Conservation (phyloP, 352 stramenopile species). For the Phytopythium delawarense region DNA sequence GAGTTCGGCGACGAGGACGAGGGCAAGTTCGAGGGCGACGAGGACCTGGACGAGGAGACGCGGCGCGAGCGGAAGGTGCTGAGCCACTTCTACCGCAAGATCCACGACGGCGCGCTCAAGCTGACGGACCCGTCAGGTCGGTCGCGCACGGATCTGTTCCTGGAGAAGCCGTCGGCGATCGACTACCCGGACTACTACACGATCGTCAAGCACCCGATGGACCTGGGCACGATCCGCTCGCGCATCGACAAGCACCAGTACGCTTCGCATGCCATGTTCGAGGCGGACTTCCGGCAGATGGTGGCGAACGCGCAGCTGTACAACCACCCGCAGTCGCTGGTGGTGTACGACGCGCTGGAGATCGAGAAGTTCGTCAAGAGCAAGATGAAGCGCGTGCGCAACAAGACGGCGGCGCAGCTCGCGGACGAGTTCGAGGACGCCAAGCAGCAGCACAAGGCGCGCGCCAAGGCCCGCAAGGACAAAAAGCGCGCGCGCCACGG, state of each 20-base stretch:
- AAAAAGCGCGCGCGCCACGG: constrained; percentile 68
- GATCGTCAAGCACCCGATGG: constrained; percentile 86
- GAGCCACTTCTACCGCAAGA: constrained; percentile 80
- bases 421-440: constrained; percentile 64
- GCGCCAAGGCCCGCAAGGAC: constrained; percentile 71
- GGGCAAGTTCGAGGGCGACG: constrained; percentile 18
- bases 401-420: constrained; percentile 61
- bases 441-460: constrained; percentile 75
- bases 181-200: constrained; percentile 90
- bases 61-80: constrained; percentile 59
- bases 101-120: constrained; percentile 82
- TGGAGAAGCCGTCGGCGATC: constrained; percentile 72
- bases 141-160: constrained; percentile 63
- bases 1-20: constrained; percentile 18
- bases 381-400: constrained; percentile 66
- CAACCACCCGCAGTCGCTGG: constrained; percentile 80
- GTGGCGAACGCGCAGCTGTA: constrained; percentile 86
- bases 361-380: constrained; percentile 83
- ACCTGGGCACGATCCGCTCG: constrained; percentile 80
- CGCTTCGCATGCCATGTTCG: constrained; percentile 55
- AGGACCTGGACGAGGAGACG: constrained; percentile 41
- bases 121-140: constrained; percentile 66
- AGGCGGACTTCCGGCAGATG: constrained; percentile 84
- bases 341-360: constrained; percentile 77
- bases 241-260: constrained; percentile 75